Evolutionary conservation across 2,329 filamentous ascomycete genomes (phyloP).

Genomic region (Thelonectria rubi): DNA sequence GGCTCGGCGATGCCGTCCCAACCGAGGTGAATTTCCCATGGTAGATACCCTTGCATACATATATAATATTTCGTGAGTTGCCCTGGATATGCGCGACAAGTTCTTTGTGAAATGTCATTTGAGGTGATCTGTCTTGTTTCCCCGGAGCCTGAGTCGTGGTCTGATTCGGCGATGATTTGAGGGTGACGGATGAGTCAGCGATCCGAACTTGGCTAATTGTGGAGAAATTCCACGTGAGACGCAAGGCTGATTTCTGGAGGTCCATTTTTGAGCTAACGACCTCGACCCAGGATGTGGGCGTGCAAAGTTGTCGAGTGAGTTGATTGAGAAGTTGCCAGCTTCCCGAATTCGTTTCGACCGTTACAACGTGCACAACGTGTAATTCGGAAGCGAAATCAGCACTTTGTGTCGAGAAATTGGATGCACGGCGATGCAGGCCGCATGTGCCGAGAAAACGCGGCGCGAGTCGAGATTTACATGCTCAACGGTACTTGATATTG

Average conservation of each 20-base stretch:
- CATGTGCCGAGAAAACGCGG: constrained; percentile 27
- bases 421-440: background rate
- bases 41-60: constrained; percentile 19
- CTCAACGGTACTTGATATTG: constrained; percentile 29
- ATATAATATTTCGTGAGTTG: background rate
- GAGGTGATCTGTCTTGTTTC: background rate
- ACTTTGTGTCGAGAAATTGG: background rate
- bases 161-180: constrained; percentile 11
- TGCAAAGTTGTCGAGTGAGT: background rate
- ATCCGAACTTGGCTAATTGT: constrained; percentile 31
- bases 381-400: background rate
- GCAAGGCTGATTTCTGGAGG: constrained; percentile 40
- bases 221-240: constrained; percentile 43
- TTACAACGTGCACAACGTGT: background rate
- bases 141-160: constrained; percentile 5
- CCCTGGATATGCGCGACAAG: background rate
- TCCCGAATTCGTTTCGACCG: background rate
- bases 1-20: background rate
- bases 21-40: constrained; percentile 5
- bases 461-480: constrained; percentile 5
- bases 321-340: constrained; percentile 3
- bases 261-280: constrained; percentile 35
- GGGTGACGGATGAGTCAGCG: constrained; percentile 38
- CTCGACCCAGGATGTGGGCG: constrained; percentile 20
- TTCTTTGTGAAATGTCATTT: too few species aligned